Percentiles rank a stretch among this genome's conserved stretches.
Conservation (phyloP, 768 basidiomycete species). For the Phlebiopsis gigantea region DNA sequence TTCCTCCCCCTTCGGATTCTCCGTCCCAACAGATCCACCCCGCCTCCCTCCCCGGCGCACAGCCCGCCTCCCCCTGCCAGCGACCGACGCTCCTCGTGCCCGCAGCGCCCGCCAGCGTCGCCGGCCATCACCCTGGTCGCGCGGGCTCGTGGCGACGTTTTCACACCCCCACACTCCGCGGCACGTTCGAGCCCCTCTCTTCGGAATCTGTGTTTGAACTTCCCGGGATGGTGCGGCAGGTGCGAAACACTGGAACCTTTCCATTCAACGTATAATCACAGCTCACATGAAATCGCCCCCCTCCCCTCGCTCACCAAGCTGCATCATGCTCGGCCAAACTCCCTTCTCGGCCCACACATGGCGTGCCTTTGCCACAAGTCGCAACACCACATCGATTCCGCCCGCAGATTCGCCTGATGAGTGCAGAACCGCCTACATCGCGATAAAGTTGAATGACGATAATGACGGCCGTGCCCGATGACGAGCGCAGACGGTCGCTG, state of each 20-base stretch:
- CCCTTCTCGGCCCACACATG: slow-evolving; percentile 2
- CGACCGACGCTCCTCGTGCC: background rate
- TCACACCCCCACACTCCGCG: slow-evolving; percentile 10
- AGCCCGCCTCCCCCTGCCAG: background rate
- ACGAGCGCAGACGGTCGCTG: background rate
- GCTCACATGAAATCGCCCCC: slow-evolving; percentile 9
- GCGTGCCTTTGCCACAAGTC: slow-evolving; percentile 6
- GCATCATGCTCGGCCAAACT: slow-evolving; percentile 14
- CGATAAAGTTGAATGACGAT: slow-evolving; percentile 11
- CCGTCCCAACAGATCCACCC: background rate
- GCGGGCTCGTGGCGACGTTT: background rate
- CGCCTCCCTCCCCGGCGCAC: slow-evolving; percentile 6
- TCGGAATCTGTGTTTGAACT: slow-evolving; percentile 6
- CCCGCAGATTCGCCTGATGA: slow-evolving; percentile 13
- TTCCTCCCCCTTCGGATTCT: background rate
- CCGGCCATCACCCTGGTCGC: background rate
- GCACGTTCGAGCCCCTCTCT: slow-evolving; percentile 13
- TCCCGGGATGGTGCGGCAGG: slow-evolving; percentile 6
- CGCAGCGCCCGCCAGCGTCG: background rate
- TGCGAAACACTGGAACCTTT: slow-evolving; percentile 14
- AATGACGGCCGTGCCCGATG: background rate
- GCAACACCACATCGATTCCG: slow-evolving; percentile 9
- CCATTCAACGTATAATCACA: slow-evolving; percentile 10
- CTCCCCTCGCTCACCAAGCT: slow-evolving; percentile 1
- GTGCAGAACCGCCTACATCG: slow-evolving; percentile 6